phyloP scores from a whole-genome alignment of 345 rosid genomes.

The Syzygium grande region DNA sequence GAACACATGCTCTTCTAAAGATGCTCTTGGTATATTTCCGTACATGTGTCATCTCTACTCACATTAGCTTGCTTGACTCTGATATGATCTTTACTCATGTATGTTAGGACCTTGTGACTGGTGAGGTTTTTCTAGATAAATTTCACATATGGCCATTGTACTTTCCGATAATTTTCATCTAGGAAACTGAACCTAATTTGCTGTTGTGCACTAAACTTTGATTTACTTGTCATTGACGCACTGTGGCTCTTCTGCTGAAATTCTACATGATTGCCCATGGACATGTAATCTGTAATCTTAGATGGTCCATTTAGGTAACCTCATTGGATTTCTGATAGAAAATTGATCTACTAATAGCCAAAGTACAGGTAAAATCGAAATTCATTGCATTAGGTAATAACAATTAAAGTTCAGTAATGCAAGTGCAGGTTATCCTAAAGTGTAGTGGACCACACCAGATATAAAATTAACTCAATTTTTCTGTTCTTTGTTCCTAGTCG shows the following conservation, averaged over 20 bases:
- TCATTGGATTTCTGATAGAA: background rate
- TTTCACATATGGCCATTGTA: background rate
- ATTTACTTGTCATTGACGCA: background rate
- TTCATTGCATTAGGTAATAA: background rate
- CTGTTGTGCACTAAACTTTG: background rate
- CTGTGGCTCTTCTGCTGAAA: background rate
- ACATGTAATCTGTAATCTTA: background rate
- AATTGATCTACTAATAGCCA: background rate
- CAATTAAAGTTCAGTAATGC: background rate
- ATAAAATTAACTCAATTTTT: background rate
- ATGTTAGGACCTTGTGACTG: background rate
- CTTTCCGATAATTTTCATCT: background rate
- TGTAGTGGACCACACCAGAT: background rate
- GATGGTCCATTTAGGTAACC: background rate
- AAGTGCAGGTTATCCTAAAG: background rate
- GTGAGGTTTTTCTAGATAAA: background rate
- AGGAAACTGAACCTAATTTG: background rate
- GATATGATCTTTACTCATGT: background rate
- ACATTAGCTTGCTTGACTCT: constrained; percentile 7
- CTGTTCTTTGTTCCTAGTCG: background rate
- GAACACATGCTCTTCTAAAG: constrained; percentile 94
- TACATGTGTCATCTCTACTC: background rate
- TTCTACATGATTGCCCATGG: background rate
- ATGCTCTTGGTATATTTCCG: constrained; percentile 78
- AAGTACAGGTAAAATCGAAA: background rate